These are phyloP conservation scores for Penicillium sp. DNA, from an alignment of 2,329 filamentous ascomycete species.

Conservation along the genomic window DNA sequence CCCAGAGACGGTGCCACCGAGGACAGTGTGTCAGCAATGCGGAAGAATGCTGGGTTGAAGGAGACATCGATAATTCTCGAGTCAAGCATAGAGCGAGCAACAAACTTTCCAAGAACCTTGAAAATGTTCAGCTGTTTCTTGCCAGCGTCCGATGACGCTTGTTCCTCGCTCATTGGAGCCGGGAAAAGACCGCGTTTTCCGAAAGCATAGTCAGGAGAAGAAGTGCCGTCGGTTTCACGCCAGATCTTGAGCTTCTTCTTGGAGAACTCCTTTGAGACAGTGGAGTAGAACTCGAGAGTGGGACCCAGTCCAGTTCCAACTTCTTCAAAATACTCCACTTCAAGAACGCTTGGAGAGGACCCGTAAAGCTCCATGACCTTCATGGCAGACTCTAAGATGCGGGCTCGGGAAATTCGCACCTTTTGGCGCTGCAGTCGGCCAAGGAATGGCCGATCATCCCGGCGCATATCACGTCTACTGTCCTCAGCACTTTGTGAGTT, in stretches of 20 bases:
- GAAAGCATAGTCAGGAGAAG: slow-evolving; percentile 77
- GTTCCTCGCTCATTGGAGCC: slow-evolving; percentile 79
- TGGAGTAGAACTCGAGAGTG: slow-evolving; percentile 96
- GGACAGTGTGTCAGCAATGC: slow-evolving; percentile 71
- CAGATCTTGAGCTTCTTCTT: slow-evolving; percentile 97
- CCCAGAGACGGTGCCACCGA: slow-evolving; percentile 80
- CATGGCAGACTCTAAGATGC: slow-evolving; percentile 92
- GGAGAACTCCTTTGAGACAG: slow-evolving; percentile 93
- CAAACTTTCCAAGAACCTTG: slow-evolving; percentile 93
- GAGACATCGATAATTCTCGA: slow-evolving; percentile 97
- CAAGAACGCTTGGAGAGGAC: slow-evolving; percentile 90
- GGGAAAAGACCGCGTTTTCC: slow-evolving; percentile 86
- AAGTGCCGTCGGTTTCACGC: slow-evolving; percentile 79
- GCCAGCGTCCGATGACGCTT: slow-evolving; percentile 72
- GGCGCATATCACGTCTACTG: slow-evolving; percentile 72
- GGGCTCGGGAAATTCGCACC: slow-evolving; percentile 92
- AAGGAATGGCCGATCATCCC: slow-evolving; percentile 87
- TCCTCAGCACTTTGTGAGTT: slow-evolving; percentile 83
- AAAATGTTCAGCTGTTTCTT: slow-evolving; percentile 86
- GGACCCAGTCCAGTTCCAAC: slow-evolving; percentile 94
- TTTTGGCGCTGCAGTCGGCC: slow-evolving; percentile 93
- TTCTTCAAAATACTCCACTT: slow-evolving; percentile 98
- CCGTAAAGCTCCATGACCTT: slow-evolving; percentile 99
- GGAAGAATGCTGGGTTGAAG: slow-evolving; percentile 97
- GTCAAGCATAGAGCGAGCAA: slow-evolving; percentile 96